phyloP scores from a whole-genome alignment of 768 basidiomycete species.

The Hygrocybe punicea region DNA sequence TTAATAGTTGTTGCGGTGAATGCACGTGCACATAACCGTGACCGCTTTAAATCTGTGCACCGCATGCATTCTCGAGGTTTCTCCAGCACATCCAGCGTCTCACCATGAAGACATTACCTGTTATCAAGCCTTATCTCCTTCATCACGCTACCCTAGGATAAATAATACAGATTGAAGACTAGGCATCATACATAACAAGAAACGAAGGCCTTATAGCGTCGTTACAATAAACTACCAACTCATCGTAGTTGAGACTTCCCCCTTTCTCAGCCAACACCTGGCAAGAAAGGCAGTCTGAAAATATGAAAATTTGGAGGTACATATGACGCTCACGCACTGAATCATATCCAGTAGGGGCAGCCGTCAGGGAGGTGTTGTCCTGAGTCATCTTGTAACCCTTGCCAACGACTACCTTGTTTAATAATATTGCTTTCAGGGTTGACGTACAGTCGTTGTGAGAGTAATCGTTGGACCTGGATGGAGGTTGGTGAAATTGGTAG shows the following conservation, averaged over 20 bases:
- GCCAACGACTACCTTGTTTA: slow-evolving; percentile 72
- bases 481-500: background rate
- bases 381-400: slow-evolving; percentile 64
- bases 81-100: no score
- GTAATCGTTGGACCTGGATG: slow-evolving; percentile 61
- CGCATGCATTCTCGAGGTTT: no score
- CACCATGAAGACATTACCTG: no score
- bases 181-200: slow-evolving; percentile 64
- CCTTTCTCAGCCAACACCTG: slow-evolving; percentile 69
- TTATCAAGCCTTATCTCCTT: no score
- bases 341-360: slow-evolving; percentile 62
- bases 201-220: slow-evolving; percentile 72
- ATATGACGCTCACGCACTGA: slow-evolving; percentile 41
- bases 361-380: slow-evolving; percentile 51
- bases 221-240: slow-evolving; percentile 65
- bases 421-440: slow-evolving; percentile 57
- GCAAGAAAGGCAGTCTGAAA: slow-evolving; percentile 1
- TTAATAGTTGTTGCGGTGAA: no score
- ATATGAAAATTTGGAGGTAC: background rate
- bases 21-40: background rate
- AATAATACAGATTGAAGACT: no score
- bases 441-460: slow-evolving; percentile 57
- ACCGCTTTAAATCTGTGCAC: no score
- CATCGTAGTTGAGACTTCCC: slow-evolving; percentile 66
- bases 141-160: no score